These are phyloP conservation scores for Xylariaceae sp. DNA, from an alignment of 2,329 filamentous ascomycete species.

Conservation along the genomic window DNA sequence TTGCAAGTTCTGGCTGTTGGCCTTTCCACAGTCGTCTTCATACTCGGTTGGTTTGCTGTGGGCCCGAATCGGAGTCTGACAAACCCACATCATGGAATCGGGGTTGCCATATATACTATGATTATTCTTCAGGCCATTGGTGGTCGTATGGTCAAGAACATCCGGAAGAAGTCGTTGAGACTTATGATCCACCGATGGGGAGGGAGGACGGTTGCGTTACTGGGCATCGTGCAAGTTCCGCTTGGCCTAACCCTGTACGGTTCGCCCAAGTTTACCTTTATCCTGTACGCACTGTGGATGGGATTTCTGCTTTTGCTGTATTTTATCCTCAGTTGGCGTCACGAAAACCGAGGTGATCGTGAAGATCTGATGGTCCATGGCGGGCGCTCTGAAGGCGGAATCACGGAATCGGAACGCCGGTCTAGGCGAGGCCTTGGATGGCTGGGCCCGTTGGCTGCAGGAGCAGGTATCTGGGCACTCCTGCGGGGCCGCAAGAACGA, in stretches of 20 bases:
- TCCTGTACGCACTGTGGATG: conserved; percentile 82
- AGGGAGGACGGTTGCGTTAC: conserved; percentile 74
- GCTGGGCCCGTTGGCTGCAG: conserved; percentile 58
- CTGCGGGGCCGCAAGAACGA: conserved; percentile 48
- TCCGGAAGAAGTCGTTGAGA: conserved; percentile 53
- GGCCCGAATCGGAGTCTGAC: conserved; percentile 71
- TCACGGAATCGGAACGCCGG: conserved; percentile 36
- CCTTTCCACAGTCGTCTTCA: conserved; percentile 70
- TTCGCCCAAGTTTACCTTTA: conserved; percentile 81
- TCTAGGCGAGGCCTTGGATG: conserved; percentile 49
- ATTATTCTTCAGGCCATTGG: conserved; percentile 72
- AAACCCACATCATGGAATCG: conserved; percentile 86
- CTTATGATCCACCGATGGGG: conserved; percentile 84
- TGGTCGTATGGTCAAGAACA: conserved; percentile 63
- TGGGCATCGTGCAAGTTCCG: conserved; percentile 86
- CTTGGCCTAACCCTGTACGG: conserved; percentile 91
- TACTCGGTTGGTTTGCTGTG: conserved; percentile 78
- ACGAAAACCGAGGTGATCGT: conserved; percentile 55
- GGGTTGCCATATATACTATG: conserved; percentile 74
- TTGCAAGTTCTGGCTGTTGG: conserved; percentile 70
- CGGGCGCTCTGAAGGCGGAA: conserved; percentile 54
- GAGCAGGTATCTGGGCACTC: conserved; percentile 52
- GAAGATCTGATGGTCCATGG: conserved; percentile 59
- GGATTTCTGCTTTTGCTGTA: conserved; percentile 72
- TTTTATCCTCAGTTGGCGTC: conserved; percentile 76